These are phyloP conservation scores for Calonectria pauciramosa DNA, from an alignment of 2,329 filamentous ascomycete genomes.

Conservation along the genomic window DNA sequence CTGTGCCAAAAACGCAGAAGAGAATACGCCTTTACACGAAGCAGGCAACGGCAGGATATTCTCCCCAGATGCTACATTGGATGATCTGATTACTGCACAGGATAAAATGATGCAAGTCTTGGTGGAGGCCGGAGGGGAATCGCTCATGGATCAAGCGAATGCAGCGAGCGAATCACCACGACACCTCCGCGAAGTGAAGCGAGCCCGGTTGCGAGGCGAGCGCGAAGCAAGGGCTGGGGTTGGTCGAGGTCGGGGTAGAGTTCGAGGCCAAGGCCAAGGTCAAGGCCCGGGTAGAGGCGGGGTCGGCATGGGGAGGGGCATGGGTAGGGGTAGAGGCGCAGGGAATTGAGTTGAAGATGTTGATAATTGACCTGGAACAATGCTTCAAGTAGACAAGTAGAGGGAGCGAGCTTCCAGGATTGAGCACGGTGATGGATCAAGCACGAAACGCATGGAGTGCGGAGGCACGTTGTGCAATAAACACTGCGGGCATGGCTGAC, in stretches of 20 bases:
- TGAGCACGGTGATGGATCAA: not conserved
- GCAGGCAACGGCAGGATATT: not conserved
- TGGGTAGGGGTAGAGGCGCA: not conserved
- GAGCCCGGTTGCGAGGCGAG: not conserved
- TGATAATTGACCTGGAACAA: not conserved
- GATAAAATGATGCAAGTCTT: not conserved
- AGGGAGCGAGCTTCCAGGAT: no score
- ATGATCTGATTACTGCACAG: not conserved
- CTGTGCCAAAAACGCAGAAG: not conserved
- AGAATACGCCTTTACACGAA: not conserved
- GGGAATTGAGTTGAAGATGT: not conserved
- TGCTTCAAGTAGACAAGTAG: not conserved
- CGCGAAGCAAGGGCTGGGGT: not conserved
- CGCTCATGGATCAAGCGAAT: not conserved
- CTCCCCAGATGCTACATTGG: not conserved
- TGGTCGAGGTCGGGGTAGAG: not conserved
- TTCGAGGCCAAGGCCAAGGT: not conserved
- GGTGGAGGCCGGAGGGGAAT: not conserved
- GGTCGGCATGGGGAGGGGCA: not conserved
- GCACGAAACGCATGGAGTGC: not conserved
- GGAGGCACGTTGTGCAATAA: not conserved
- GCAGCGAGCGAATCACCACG: not conserved
- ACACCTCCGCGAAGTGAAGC: not conserved
- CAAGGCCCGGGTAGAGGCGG: conserved; percentile 1
- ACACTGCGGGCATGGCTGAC: not conserved